Evolutionary conservation across 2,329 filamentous ascomycete genomes (phyloP).

Genomic region (Penicillium sp.): DNA sequence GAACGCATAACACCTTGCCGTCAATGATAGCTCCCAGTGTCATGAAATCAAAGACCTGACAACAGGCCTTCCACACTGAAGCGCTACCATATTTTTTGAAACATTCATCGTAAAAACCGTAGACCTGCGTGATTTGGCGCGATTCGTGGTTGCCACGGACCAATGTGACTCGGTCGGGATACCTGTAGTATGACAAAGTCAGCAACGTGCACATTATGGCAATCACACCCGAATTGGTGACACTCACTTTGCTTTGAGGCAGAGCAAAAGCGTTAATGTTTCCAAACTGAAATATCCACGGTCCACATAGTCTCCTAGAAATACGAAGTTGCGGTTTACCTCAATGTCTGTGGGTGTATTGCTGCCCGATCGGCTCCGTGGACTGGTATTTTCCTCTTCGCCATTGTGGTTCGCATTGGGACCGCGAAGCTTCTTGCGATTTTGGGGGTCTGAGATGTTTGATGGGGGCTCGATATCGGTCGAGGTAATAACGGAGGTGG

Average conservation of each 20-base stretch:
- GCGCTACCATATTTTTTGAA: constrained; percentile 92
- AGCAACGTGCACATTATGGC: background rate
- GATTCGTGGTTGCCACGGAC: constrained; percentile 96
- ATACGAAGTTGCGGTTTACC: constrained; percentile 66
- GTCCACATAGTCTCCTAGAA: constrained; percentile 70
- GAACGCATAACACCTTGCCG: constrained; percentile 69
- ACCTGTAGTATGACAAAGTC: constrained; percentile 47
- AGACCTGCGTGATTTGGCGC: constrained; percentile 93
- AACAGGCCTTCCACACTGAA: constrained; percentile 96
- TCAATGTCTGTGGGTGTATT: constrained; percentile 33
- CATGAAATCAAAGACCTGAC: constrained; percentile 96
- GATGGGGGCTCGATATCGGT: constrained; percentile 88
- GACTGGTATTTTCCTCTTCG: constrained; percentile 33
- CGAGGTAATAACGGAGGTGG: constrained; percentile 74
- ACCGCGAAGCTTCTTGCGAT: constrained; percentile 77
- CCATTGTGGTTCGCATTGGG: constrained; percentile 26
- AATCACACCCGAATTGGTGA: background rate
- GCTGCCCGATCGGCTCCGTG: constrained; percentile 30
- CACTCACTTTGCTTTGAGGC: constrained; percentile 64
- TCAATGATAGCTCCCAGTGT: constrained; percentile 82
- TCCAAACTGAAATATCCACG: constrained; percentile 71
- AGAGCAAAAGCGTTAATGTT: constrained; percentile 68
- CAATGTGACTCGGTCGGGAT: constrained; percentile 93
- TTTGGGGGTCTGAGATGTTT: constrained; percentile 80
- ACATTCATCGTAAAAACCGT: constrained; percentile 98